A percentile compares a stretch with the other conserved stretches of the same genome.
Conservation (phyloP, 1,284 basidiomycete species). For the Thecaphora frezii region DNA sequence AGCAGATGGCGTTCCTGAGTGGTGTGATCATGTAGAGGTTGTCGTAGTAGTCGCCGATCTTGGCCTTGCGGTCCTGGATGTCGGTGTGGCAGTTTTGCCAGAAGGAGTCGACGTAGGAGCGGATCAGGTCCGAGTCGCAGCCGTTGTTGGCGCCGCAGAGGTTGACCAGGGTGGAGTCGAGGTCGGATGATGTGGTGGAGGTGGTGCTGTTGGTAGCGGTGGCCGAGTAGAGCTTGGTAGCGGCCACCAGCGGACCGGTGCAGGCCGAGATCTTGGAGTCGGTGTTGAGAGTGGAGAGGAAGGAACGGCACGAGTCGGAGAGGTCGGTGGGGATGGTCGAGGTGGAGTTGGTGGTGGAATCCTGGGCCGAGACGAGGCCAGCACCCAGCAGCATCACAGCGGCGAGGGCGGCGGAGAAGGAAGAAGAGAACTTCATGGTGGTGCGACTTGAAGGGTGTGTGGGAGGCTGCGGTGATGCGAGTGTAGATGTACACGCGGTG, state of each 20-base stretch:
- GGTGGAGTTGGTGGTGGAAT: slow-evolving; percentile 5
- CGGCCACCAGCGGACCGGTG: slow-evolving; percentile 40
- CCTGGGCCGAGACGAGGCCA: slow-evolving; percentile 25
- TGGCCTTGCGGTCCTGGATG: slow-evolving; percentile 26
- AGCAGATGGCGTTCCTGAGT: slow-evolving; percentile 46
- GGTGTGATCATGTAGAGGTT: slow-evolving; percentile 52
- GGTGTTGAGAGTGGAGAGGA: slow-evolving; percentile 39
- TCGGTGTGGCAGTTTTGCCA: slow-evolving; percentile 41
- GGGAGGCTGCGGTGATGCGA: not conserved
- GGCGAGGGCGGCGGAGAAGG: slow-evolving; percentile 21
- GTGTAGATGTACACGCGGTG: no score
- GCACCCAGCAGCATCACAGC: slow-evolving; percentile 12
- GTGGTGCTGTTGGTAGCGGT: slow-evolving; percentile 13
- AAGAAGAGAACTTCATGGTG: slow-evolving; percentile 19
- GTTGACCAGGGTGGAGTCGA: slow-evolving; percentile 33
- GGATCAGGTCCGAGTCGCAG: slow-evolving; percentile 39
- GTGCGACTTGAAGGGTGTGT: not conserved
- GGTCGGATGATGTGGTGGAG: slow-evolving; percentile 10
- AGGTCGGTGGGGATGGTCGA: slow-evolving; percentile 30
- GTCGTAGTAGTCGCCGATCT: slow-evolving; percentile 43
- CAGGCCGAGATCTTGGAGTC: slow-evolving; percentile 33
- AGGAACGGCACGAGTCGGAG: slow-evolving; percentile 24
- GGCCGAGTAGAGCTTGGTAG: slow-evolving; percentile 41
- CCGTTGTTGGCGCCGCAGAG: slow-evolving; percentile 33
- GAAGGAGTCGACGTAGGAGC: slow-evolving; percentile 35